Evolutionary conservation across 495 filamentous ascomycete genomes (phyloP).

Genomic region (Xylaria acuta): DNA sequence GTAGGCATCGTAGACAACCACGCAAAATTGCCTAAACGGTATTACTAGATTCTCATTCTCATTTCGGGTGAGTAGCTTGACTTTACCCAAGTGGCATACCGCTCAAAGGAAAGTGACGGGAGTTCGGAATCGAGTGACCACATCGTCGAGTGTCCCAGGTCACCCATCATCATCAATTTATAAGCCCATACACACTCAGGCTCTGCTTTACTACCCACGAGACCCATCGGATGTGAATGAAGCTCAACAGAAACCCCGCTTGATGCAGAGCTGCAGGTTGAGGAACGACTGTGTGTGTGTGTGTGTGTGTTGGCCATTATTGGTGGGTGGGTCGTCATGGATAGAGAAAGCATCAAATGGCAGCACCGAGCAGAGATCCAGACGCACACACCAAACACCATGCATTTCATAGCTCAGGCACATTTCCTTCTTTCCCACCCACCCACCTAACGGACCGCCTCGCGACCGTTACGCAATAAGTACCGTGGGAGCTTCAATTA

Average conservation of each 20-base stretch:
- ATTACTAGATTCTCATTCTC: background rate
- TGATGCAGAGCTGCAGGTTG: slow-evolving; percentile 6
- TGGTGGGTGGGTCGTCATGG: slow-evolving; percentile 16
- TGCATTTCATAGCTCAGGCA: slow-evolving; percentile 20
- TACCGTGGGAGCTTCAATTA: slow-evolving; percentile 20
- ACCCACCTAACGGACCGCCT: slow-evolving; percentile 18
- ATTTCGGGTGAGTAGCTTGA: background rate
- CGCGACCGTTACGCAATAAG: slow-evolving; percentile 21
- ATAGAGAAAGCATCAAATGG: slow-evolving; percentile 16
- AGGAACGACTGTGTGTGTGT: slow-evolving; percentile 9
- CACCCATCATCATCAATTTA: background rate
- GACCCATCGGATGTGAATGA: slow-evolving; percentile 11
- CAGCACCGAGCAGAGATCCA: slow-evolving; percentile 3
- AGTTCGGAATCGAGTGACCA: background rate
- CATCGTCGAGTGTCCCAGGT: background rate
- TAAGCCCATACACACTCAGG: slow-evolving; percentile 13
- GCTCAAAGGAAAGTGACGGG: background rate
- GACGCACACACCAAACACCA: slow-evolving; percentile 19
- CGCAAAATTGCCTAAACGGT: background rate
- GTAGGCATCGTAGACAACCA: slow-evolving; percentile 1
- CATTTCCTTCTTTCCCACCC: slow-evolving; percentile 14
- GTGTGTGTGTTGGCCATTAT: background rate
- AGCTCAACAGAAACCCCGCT: slow-evolving; percentile 23
- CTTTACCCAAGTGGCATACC: background rate
- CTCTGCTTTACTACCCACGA: slow-evolving; percentile 5